Base-by-base conservation (phyloP, 441 rosid genomes). In the Mallotus japonicus region DNA sequence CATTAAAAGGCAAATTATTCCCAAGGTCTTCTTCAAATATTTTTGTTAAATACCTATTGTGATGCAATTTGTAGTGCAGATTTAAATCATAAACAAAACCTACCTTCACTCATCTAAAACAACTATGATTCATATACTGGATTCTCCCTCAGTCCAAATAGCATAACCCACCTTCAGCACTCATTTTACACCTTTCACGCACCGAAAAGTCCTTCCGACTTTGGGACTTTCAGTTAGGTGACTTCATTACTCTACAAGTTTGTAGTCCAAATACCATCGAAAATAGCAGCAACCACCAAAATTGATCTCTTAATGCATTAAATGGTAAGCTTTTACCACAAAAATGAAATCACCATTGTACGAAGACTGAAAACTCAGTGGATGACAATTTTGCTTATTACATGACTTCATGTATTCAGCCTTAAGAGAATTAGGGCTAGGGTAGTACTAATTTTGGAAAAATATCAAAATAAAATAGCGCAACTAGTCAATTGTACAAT, bases 361-460 rank as follows among this genome's bases (percentile, higher is more conserved):
- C 40, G 49, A 16, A 40, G 40, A 16, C 47, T 62, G 8, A 62
- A 42, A 4, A 42, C 28, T 24, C 28, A 42, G 46, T 8, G 8
- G 6, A 42, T 42, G 46, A 42, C 6, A 42, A 42, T 8, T 42
- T 3, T 4, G 46, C 46, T 42, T 42, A 42, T 42, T 42, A 42
- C 6, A 42, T 42, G 46, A 42, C 34, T 57, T 58, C 70, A 62
- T n/a, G 0, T 66, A 32, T 62, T n/a, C 17, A 51, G 75, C 69
- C 28, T 24, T 24, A 62, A 20, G 22, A 42, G 53, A 55, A 64
- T 40, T 11, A 60, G 54, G 40, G 28, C 28, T 24, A 53, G 19
- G 20, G 42, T 28, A 63, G 46, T 24, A 54, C 28, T 51, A 62
- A 62, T 46, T 53, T 28, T 7, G 44, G 2, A 10, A 2, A 66